phyloP scores from a whole-genome alignment of 2,329 filamentous ascomycete species.

The Diaporthe humulicola region DNA sequence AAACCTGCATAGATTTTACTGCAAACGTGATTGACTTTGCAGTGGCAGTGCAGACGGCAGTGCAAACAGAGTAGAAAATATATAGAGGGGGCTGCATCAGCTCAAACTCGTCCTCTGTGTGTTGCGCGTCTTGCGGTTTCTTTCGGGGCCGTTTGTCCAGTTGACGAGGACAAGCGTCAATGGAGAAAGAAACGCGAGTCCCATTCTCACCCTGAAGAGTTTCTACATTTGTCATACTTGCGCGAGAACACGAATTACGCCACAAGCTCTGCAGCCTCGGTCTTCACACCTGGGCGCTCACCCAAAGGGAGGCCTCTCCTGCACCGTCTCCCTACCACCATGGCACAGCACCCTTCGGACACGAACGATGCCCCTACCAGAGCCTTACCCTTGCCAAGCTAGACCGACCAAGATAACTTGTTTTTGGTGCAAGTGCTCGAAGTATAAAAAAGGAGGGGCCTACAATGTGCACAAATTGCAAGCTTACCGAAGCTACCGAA shows the following conservation, averaged over 20 bases:
- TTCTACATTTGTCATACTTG: not conserved
- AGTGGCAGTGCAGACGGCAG: slow-evolving; percentile 22
- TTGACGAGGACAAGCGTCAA: not conserved
- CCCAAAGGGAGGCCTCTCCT: slow-evolving; percentile 13
- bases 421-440: not conserved
- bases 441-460: slow-evolving; percentile 20
- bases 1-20: not conserved
- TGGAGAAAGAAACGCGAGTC: not conserved
- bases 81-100: not conserved
- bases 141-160: not conserved
- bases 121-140: slow-evolving; percentile 6
- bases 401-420: not conserved
- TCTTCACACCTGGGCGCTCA: not conserved
- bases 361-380: not conserved
- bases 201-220: not conserved
- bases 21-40: not conserved
- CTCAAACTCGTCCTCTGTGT: not conserved
- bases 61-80: not conserved
- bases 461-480: slow-evolving; percentile 3
- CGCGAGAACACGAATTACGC: not conserved
- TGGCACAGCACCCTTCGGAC: not conserved
- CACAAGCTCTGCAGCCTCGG: not conserved
- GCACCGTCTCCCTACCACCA: slow-evolving; percentile 17
- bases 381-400: slow-evolving; percentile 15
- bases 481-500: not conserved